These are phyloP conservation scores for Nidularia pulvinata DNA, from an alignment of 768 basidiomycete genomes.

Conservation along the genomic window DNA sequence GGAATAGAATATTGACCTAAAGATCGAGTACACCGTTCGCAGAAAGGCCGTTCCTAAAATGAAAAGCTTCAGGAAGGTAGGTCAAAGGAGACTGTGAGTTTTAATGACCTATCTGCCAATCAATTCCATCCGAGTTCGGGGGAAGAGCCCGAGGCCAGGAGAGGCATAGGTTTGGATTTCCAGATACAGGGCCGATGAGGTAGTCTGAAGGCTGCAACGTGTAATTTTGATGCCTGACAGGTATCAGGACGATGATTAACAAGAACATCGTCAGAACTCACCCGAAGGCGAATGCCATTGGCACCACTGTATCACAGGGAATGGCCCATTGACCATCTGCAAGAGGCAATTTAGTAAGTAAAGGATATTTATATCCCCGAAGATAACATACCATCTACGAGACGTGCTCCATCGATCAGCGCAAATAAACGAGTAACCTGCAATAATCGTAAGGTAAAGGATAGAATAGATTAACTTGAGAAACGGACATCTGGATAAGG, in stretches of 20 bases:
- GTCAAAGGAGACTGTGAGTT: not conserved
- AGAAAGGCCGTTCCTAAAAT: slow-evolving; percentile 61
- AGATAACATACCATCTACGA: slow-evolving; percentile 49
- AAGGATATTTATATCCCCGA: no score
- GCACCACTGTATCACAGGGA: slow-evolving; percentile 62
- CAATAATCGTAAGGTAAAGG: not conserved
- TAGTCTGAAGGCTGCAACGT: slow-evolving; percentile 76
- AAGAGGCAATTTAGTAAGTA: no score
- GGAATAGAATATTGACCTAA: slow-evolving; percentile 48
- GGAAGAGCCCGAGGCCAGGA: slow-evolving; percentile 71
- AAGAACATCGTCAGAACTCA: slow-evolving; percentile 20
- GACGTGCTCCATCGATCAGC: slow-evolving; percentile 61
- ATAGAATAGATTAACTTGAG: not conserved
- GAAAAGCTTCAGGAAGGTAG: not conserved
- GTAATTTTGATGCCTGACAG: slow-evolving; percentile 33
- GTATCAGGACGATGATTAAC: not conserved
- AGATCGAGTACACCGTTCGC: slow-evolving; percentile 77
- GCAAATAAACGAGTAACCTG: slow-evolving; percentile 70
- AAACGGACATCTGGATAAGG: slow-evolving; percentile 72
- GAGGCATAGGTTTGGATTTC: slow-evolving; percentile 67
- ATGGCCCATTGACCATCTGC: slow-evolving; percentile 73
- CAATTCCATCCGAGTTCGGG: slow-evolving; percentile 73
- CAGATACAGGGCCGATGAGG: slow-evolving; percentile 66
- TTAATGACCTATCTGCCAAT: slow-evolving; percentile 77
- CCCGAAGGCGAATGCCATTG: slow-evolving; percentile 74